These are phyloP conservation scores for Dactylellina cionopaga DNA, from an alignment of 2,329 filamentous ascomycete species.

Conservation along the genomic window DNA sequence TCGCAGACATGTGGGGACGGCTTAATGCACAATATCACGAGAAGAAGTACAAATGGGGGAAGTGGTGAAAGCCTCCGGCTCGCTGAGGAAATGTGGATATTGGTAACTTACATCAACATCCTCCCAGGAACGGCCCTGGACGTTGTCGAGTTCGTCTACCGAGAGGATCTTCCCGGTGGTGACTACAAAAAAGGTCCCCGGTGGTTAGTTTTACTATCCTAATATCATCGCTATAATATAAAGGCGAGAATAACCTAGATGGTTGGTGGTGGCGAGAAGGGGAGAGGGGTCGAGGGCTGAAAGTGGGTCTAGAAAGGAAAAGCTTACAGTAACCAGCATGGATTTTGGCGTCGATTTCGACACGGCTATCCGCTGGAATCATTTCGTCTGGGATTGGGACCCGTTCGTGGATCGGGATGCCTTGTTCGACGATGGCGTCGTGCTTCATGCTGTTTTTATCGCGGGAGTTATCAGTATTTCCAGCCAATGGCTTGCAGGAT, in stretches of 20 bases:
- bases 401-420: conserved; percentile 86
- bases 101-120: conserved; percentile 59
- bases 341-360: conserved; percentile 99
- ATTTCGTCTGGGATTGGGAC: conserved; percentile 91
- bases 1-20: background rate
- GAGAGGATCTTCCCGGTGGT: conserved; percentile 91
- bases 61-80: conserved; percentile 21
- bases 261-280: conserved; percentile 25
- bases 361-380: conserved; percentile 92
- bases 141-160: conserved; percentile 81
- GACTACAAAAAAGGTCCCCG: conserved; percentile 67
- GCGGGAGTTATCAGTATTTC: conserved; percentile 12
- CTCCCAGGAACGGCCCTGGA: conserved; percentile 92
- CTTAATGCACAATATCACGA: background rate
- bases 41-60: conserved; percentile 1
- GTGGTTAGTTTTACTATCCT: conserved; percentile 55
- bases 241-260: conserved; percentile 2
- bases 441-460: conserved; percentile 77
- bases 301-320: conserved; percentile 25
- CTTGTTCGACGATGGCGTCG: conserved; percentile 85
- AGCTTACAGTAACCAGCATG: conserved; percentile 77
- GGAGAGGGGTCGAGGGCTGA: conserved; percentile 3
- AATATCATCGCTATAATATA: conserved; percentile 19
- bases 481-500: background rate
- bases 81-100: background rate